phyloP scores from a whole-genome alignment of 805 yeast species.

The Maudiozyma barnettii region DNA sequence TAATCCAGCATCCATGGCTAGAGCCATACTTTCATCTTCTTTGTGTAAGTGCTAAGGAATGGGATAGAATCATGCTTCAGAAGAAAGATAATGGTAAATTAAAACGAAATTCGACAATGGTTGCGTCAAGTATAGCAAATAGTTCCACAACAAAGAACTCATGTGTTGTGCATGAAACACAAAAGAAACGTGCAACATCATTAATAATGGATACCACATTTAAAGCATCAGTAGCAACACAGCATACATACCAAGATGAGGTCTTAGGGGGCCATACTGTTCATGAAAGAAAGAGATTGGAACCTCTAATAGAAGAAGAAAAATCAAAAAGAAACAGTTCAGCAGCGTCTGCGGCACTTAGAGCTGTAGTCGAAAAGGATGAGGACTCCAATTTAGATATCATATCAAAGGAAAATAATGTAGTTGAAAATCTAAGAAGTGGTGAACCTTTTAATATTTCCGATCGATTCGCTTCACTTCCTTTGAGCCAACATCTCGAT shows the following conservation, averaged over 20 bases:
- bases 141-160: conserved; percentile 12
- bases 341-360: conserved; percentile 56
- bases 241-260: background rate
- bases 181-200: background rate
- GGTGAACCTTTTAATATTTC: background rate
- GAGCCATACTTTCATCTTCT: conserved; percentile 74
- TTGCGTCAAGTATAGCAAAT: conserved; percentile 4
- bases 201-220: background rate
- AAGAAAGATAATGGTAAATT: conserved; percentile 30
- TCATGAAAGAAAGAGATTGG: background rate
- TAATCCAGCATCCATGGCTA: conserved; percentile 81
- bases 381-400: background rate
- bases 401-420: too few relatives aligned
- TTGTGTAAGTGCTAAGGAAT: conserved; percentile 77
- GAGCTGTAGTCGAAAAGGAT: background rate
- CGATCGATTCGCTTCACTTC: background rate
- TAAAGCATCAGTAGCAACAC: background rate
- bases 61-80: conserved; percentile 49
- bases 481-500: background rate
- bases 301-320: conserved; percentile 6
- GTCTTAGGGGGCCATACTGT: background rate
- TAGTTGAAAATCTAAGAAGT: too few relatives aligned
- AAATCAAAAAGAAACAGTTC: conserved; percentile 33
- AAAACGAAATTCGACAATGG: background rate
- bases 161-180: background rate